Evolutionary conservation across 2,329 filamentous ascomycete species (phyloP).

Genomic region (Colletotrichum liaoningense): DNA sequence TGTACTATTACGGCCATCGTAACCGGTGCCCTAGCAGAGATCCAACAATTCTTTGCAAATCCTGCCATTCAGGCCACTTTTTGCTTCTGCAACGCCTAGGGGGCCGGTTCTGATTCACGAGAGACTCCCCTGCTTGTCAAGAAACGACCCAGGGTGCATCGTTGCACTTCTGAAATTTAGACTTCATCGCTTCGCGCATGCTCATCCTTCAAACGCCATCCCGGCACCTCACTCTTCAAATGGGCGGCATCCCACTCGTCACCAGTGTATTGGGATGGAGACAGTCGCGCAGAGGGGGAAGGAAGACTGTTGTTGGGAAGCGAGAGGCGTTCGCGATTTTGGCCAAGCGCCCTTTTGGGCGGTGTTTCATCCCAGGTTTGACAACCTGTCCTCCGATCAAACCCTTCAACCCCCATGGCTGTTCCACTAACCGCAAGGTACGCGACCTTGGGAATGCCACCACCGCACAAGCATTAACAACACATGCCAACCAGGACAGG

Average conservation of each 20-base stretch:
- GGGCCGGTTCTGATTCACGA: slow-evolving; percentile 10
- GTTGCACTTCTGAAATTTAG: slow-evolving; percentile 25
- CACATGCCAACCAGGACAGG: background rate
- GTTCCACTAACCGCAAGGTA: slow-evolving; percentile 1
- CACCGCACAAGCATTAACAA: background rate
- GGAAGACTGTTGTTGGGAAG: background rate
- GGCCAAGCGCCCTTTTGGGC: slow-evolving; percentile 15
- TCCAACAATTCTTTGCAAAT: background rate
- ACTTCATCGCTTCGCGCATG: slow-evolving; percentile 23
- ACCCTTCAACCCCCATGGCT: background rate
- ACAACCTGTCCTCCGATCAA: slow-evolving; percentile 30
- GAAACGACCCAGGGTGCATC: slow-evolving; percentile 24
- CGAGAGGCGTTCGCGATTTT: slow-evolving; percentile 18
- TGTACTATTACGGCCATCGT: slow-evolving; percentile 6
- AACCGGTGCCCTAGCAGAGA: slow-evolving; percentile 3
- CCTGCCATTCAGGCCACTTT: slow-evolving; percentile 1
- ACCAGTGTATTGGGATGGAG: background rate
- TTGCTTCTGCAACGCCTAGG: slow-evolving; percentile 6
- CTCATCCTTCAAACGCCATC: slow-evolving; percentile 9
- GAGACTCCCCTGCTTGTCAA: slow-evolving; percentile 16
- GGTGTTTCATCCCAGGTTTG: slow-evolving; percentile 36
- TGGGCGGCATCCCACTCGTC: background rate
- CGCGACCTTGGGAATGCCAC: background rate
- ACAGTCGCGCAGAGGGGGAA: background rate
- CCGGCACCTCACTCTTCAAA: background rate